phyloP scores from a whole-genome alignment of 1,284 basidiomycete species.

The Hymenochaete sp. region DNA sequence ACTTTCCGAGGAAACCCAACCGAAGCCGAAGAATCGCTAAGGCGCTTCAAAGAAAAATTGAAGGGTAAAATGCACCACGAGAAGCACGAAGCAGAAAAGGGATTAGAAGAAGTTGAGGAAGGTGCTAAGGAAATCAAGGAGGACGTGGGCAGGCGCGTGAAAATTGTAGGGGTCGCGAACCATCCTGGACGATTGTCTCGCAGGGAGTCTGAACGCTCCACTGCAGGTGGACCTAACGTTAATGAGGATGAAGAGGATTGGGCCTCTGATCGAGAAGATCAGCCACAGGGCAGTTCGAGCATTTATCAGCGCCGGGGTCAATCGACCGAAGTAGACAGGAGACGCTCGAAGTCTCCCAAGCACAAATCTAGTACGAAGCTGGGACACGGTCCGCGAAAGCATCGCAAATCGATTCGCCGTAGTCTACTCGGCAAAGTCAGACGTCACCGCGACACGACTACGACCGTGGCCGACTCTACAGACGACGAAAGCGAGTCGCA shows the following conservation, averaged over 20 bases:
- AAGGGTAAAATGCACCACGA: constrained; percentile 2
- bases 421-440: constrained; percentile 8
- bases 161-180: constrained; percentile 1
- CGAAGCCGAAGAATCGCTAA: constrained; percentile 7
- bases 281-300: constrained; percentile 16
- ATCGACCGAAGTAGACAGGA: constrained; percentile 2
- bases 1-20: constrained; percentile 2
- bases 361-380: constrained; percentile 5
- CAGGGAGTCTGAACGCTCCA: constrained; percentile 19
- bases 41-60: constrained; percentile 4
- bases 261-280: constrained; percentile 35
- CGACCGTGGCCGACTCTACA: not conserved
- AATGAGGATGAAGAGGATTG: constrained; percentile 39
- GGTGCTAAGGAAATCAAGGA: constrained; percentile 9
- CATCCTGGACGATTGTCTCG: constrained; percentile 1
- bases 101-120: constrained; percentile 1
- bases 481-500: too few relatives aligned
- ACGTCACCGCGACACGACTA: not conserved
- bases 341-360: constrained; percentile 13
- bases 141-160: not conserved
- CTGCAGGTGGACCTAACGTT: constrained; percentile 19
- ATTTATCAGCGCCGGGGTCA: not conserved
- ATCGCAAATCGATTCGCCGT: constrained; percentile 14
- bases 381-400: constrained; percentile 5
- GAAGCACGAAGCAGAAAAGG: constrained; percentile 10